phyloP scores from a whole-genome alignment of 176 grass and related monocot species.

The Aegilops umbellulata region DNA sequence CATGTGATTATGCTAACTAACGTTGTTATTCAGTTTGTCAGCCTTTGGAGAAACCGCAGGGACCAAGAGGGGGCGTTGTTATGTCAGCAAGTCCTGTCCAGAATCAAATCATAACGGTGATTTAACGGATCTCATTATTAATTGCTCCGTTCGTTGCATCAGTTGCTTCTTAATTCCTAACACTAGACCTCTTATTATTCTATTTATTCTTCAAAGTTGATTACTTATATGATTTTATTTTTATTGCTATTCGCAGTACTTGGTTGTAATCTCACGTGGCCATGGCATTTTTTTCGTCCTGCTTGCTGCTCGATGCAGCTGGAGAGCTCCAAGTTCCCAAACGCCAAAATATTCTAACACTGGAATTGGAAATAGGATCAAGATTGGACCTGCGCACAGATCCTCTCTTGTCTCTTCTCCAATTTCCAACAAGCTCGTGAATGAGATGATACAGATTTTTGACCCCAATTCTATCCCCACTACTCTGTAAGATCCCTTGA shows the following conservation, averaged over 20 bases:
- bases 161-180: background rate
- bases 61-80: constrained; percentile 19
- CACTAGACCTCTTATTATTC: background rate
- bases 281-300: constrained; percentile 19
- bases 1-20: constrained; percentile 26
- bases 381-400: constrained; percentile 39
- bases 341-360: constrained; percentile 28
- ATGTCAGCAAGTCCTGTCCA: constrained; percentile 13
- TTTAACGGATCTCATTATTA: constrained; percentile 39
- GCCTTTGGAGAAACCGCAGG: constrained; percentile 52
- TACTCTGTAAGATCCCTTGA: constrained; percentile 20
- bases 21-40: constrained; percentile 40
- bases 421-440: constrained; percentile 40
- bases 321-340: constrained; percentile 52
- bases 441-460: constrained; percentile 31
- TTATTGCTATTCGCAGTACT: background rate
- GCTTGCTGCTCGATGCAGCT: background rate
- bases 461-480: constrained; percentile 12
- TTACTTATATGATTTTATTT: background rate
- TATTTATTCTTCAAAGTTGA: background rate
- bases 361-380: constrained; percentile 28
- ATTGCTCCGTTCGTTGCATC: background rate
- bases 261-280: constrained; percentile 36
- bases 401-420: constrained; percentile 34
- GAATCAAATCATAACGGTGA: constrained; percentile 51